Evolutionary conservation across 495 filamentous ascomycete genomes (phyloP), one percentile per base, ranked within the genome.

Genomic region (Parathielavia hyrcaniae): DNA sequence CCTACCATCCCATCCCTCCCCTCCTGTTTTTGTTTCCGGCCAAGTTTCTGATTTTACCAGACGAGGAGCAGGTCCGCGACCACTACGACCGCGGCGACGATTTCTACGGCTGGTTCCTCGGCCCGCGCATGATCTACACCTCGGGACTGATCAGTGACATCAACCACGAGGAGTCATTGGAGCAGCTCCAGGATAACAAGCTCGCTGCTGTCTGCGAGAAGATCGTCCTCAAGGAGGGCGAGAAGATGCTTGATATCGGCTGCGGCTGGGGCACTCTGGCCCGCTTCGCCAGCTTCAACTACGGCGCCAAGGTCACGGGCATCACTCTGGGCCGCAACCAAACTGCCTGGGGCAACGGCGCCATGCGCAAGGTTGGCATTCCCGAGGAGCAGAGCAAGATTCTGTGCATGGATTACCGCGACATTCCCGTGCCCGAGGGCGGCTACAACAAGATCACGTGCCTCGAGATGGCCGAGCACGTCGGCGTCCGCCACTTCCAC

Each of bases 121-220:
- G 89, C 59, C 89, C 87, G 40, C 88, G 89, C 64, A 95, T 95
- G 89, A 86, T 92, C 71, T 95, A 92, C 73, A 92, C 89, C 44
- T 88, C 85, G 13, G 89, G 89, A 47, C 77, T 95, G 58, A 88
- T 95, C 71, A 83, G 82, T 17, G 87, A 95, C 65, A 79, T 84
- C 67, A 81, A 80, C 72, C 75, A 73, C 26, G 89, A 91, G 71
- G 89, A 95, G 71, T 79, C 81, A 14, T 82, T 95, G 32, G 89
- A 95, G 74, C 76, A 92, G 71, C 79, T 95, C 48, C 89, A 95
- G 75, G 89, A 91, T 74, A 92, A 95, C 80, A 95, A 95, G 76
- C 75, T 92, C 61, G 84, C 82, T 60, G 76, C 89, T 56, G 89
- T 95, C 32, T 95, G 89, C 73, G 86, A 91, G 73, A 95, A 95